Evolutionary conservation across 371 early-diverging fungal genomes (phyloP), one percentile per base, ranked within the genome.

Genomic region (Zancudomyces culisetae): DNA sequence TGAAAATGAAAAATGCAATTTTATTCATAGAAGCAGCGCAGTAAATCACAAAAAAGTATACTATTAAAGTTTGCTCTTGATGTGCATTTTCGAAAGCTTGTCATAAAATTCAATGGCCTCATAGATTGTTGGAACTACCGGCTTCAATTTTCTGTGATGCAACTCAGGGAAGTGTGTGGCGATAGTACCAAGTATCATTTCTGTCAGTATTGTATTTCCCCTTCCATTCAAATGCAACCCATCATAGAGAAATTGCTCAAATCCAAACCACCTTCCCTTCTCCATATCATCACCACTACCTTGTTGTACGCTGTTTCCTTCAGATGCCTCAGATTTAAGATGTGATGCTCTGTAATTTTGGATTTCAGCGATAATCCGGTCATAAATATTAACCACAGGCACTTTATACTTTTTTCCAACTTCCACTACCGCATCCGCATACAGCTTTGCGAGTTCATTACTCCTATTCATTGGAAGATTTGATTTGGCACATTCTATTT

Each of bases 361-460:
- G 6, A 55, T 30, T 18, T 23, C 42, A 0, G 18, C 21, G 26
- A 57, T 61, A 23, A 79, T 56, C 3, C 56, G 59, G 3, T 66
- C 43, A 80, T 81, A 85, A 20, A 76, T 43, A 55, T 87, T 79
- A 19, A 77, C 57, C 0, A 71, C 64, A 0, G 66, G 62, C 19
- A 81, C 55, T 12, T 53, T 39, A 4, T 52, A 43, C 50, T 76
- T 72, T 0, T 28, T 18, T 0, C 72, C 83, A 12, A 83, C 56
- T 2, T 61, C 59, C 2, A 66, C 53, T 28, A 77, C 75, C 0
- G 69, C 72, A 22, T 78, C 72, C 0, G 80, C 76, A 62, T 84
- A 87, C 19, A 43, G 19, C 21, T 47, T 48, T 0, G 81, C 71
- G 15, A 56, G 53, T 29, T 68, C 68, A 3, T 62, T 58, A 10